Evolutionary conservation across 768 basidiomycete species (phyloP), one percentile per base, ranked within the genome.

Genomic region (Cystobasidium tubakii): DNA sequence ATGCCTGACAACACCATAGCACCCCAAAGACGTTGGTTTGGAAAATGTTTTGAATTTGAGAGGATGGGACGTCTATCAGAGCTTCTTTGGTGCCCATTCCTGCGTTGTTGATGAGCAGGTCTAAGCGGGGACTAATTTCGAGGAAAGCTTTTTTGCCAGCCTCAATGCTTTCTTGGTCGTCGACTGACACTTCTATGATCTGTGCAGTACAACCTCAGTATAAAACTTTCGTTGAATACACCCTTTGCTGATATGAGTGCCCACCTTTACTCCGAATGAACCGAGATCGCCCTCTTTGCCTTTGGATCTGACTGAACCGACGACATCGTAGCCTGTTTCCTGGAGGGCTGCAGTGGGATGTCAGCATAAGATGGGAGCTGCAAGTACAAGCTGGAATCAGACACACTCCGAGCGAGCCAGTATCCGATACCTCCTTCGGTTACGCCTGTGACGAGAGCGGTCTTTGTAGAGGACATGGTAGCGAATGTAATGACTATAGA

Each of bases 11-110:
- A 44, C 66, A 67, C 44, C 27, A 50, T 50, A 67, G 66, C 29
- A 67, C 9, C 7, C 66, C 66, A 36, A 67, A 67, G 31, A 67
- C 66, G 25, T 67, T 67, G 2, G 66, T 67, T 54, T 67, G 66
- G 46, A 67, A 67, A 44, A 67, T 50, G 3, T 54, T 23, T 44
- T 67, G 42, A 12, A 67, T 33, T 54, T 43, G 23, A 17, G 13
- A 43, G 3, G 50, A 9, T 15, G 39, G 21, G 2, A 67, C 66
- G 4, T 67, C 66, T 1, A 67, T 15, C 13, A 67, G 27, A 27
- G 66, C 66, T 54, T 67, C 66, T 53, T 67, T 67, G 31, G 36
- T 50, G 25, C 66, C 66, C 29, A 50, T 13, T n/a, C 66, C 66
- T 9, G 66, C 66, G 31, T 67, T 67, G 27, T 67, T 67, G 10